These are phyloP conservation scores for Prunus armeniaca DNA, from an alignment of 306 rosid species.

Conservation along the genomic window DNA sequence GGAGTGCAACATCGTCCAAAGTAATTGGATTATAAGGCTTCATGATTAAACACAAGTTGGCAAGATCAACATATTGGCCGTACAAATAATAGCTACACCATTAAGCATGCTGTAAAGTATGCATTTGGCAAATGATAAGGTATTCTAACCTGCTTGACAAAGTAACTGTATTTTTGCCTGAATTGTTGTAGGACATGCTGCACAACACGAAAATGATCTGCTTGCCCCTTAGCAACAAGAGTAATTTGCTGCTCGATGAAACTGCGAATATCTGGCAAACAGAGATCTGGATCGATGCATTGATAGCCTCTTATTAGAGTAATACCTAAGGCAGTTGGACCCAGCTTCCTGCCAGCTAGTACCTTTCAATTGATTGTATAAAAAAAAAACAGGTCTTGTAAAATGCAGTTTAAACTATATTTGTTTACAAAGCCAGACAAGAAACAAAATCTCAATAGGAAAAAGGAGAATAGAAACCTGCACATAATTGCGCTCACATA, in stretches of 20 bases:
- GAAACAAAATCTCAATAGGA: background rate
- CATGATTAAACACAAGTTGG: background rate
- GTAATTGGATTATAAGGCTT: background rate
- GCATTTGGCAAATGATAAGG: background rate
- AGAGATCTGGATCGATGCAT: slow-evolving; percentile 91
- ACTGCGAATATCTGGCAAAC: slow-evolving; percentile 97
- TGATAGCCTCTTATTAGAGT: slow-evolving; percentile 93
- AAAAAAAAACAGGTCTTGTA: slow-evolving; percentile 26
- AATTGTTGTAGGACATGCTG: slow-evolving; percentile 87
- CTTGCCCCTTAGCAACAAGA: slow-evolving; percentile 86
- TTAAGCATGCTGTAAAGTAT: background rate
- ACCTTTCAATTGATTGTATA: slow-evolving; percentile 59
- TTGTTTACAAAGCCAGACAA: slow-evolving; percentile 12
- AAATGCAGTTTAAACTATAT: background rate
- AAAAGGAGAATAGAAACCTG: slow-evolving; percentile 49
- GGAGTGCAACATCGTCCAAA: background rate
- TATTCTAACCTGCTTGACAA: slow-evolving; percentile 75
- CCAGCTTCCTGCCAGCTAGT: slow-evolving; percentile 88
- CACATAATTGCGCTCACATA: slow-evolving; percentile 94
- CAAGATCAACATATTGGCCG: slow-evolving; percentile 7
- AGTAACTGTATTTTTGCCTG: slow-evolving; percentile 80
- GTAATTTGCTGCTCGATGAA: slow-evolving; percentile 99
- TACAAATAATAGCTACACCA: background rate
- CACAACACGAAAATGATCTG: slow-evolving; percentile 72
- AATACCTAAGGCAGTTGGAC: slow-evolving; percentile 81